A percentile compares a stretch with the other conserved stretches of the same genome.
phyloP scores from a whole-genome alignment of 2,329 filamentous ascomycete species.

The Colletotrichum musae region DNA sequence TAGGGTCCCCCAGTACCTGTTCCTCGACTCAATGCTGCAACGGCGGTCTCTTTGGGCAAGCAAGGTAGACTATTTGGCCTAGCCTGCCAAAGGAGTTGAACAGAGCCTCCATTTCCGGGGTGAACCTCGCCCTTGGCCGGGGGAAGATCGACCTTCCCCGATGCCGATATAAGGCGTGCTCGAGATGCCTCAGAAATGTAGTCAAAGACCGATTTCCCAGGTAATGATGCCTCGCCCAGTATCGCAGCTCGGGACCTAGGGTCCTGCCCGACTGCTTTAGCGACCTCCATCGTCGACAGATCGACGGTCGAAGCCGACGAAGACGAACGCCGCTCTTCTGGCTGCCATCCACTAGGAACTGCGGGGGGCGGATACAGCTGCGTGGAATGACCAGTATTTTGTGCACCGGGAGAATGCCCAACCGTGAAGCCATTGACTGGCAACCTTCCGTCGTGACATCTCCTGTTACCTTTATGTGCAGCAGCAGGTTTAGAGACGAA shows the following conservation, averaged over 20 bases:
- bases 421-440: slow-evolving; percentile 87
- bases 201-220: slow-evolving; percentile 96
- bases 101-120: slow-evolving; percentile 72
- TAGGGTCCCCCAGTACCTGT: slow-evolving; percentile 82
- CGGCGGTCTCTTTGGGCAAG: slow-evolving; percentile 76
- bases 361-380: slow-evolving; percentile 73
- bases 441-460: slow-evolving; percentile 86
- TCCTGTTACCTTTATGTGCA: slow-evolving; percentile 57
- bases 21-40: slow-evolving; percentile 78
- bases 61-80: slow-evolving; percentile 72
- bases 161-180: slow-evolving; percentile 81
- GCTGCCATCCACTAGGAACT: slow-evolving; percentile 83
- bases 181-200: slow-evolving; percentile 86
- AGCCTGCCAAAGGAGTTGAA: slow-evolving; percentile 71
- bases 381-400: slow-evolving; percentile 57
- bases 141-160: slow-evolving; percentile 84
- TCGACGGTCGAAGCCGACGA: slow-evolving; percentile 53
- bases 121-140: slow-evolving; percentile 83
- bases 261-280: slow-evolving; percentile 82
- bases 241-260: slow-evolving; percentile 79
- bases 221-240: slow-evolving; percentile 82
- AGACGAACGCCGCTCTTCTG: slow-evolving; percentile 56
- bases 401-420: slow-evolving; percentile 66
- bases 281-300: slow-evolving; percentile 81
- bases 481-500: slow-evolving; percentile 75